These are phyloP conservation scores for Aspergillus candidus DNA, from an alignment of 2,329 filamentous ascomycete genomes.

Conservation along the genomic window DNA sequence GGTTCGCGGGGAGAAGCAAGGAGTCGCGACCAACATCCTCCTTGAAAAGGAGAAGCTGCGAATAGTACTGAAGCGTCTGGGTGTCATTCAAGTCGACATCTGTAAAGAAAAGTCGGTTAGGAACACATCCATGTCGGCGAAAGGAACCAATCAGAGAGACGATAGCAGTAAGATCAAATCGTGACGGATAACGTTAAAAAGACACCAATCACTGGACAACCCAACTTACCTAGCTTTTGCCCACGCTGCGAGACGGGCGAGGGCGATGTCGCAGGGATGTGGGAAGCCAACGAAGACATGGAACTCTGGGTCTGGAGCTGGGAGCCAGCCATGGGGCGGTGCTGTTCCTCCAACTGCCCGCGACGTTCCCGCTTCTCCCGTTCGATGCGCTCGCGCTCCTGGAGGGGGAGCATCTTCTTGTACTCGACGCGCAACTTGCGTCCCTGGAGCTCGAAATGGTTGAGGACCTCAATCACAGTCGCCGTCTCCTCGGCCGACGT, in stretches of 20 bases:
- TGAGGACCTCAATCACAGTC: slow-evolving; percentile 86
- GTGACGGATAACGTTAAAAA: too few species aligned
- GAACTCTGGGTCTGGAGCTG: slow-evolving; percentile 80
- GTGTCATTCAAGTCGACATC: slow-evolving; percentile 91
- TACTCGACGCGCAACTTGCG: slow-evolving; percentile 94
- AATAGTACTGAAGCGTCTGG: slow-evolving; percentile 79
- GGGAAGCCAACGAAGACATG: slow-evolving; percentile 68
- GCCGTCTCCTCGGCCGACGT: slow-evolving; percentile 91
- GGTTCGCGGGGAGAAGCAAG: slow-evolving; percentile 72
- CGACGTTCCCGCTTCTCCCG: slow-evolving; percentile 93
- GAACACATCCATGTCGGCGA: slow-evolving; percentile 12
- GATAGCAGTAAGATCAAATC: too few species aligned
- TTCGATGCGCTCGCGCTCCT: slow-evolving; percentile 92
- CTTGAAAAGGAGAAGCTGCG: slow-evolving; percentile 83
- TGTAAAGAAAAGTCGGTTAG: slow-evolving; percentile 24
- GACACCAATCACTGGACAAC: not conserved
- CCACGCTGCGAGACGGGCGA: slow-evolving; percentile 58
- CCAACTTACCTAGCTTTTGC: slow-evolving; percentile 32
- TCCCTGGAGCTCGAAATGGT: slow-evolving; percentile 91
- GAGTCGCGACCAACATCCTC: slow-evolving; percentile 70
- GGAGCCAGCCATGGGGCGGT: slow-evolving; percentile 61
- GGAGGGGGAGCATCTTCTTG: slow-evolving; percentile 97
- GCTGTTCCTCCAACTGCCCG: slow-evolving; percentile 94
- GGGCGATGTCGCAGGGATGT: slow-evolving; percentile 58
- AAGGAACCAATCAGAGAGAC: not conserved